These are phyloP conservation scores for Cladosporium halotolerans DNA, from an alignment of 2,329 filamentous ascomycete genomes.

Conservation along the genomic window DNA sequence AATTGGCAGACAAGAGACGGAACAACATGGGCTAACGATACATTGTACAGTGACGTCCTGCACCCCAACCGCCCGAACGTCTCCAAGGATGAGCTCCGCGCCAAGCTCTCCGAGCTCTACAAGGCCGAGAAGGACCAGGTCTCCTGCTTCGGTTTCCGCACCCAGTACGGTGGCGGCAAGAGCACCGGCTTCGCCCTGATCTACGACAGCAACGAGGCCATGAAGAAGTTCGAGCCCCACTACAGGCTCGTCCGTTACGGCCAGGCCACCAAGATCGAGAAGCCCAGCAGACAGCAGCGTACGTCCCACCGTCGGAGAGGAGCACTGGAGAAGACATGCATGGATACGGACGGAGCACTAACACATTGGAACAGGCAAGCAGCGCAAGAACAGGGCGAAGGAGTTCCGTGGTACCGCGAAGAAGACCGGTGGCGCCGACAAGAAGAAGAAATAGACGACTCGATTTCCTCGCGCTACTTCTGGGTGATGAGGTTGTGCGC, in stretches of 20 bases:
- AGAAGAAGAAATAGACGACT: constrained; percentile 50
- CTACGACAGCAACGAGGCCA: constrained; percentile 95
- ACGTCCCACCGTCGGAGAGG: constrained; percentile 47
- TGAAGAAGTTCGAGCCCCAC: constrained; percentile 99
- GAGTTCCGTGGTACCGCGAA: constrained; percentile 96
- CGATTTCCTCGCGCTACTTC: constrained; percentile 8
- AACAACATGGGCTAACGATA: constrained; percentile 10
- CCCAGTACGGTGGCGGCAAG: constrained; percentile 99
- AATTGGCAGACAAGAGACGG: constrained; percentile 2
- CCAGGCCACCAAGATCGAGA: constrained; percentile 90
- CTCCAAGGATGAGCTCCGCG: constrained; percentile 96
- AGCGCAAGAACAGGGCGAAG: constrained; percentile 99
- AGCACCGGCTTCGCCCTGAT: constrained; percentile 97
- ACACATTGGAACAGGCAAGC: constrained; percentile 69
- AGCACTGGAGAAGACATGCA: neutral
- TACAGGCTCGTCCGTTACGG: constrained; percentile 95
- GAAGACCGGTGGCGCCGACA: constrained; percentile 94
- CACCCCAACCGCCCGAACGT: constrained; percentile 98
- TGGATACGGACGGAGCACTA: constrained; percentile 13
- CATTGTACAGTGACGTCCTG: constrained; percentile 78
- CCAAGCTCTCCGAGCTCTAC: constrained; percentile 92
- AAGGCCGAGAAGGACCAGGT: constrained; percentile 97
- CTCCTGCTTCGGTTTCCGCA: constrained; percentile 96
- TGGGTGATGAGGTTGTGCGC: constrained; percentile 11
- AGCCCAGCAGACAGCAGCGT: constrained; percentile 98